Evolutionary conservation across 1,139 yeast species (phyloP).

Genomic region (Protomyces inouyei): DNA sequence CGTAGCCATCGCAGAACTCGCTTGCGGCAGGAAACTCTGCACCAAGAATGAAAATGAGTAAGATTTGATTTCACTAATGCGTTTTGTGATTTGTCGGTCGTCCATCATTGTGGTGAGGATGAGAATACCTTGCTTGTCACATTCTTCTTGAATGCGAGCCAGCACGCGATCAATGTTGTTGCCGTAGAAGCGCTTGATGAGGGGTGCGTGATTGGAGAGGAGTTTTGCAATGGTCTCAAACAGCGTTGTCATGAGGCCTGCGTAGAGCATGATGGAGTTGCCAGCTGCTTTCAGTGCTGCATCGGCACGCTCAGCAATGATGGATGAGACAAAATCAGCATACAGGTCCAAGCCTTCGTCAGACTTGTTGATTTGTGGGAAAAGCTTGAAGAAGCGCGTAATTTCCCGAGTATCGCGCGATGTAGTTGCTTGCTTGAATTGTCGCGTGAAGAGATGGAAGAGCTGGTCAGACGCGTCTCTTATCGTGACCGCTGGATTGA

Average conservation of each 20-base stretch:
- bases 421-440: conserved; percentile 67
- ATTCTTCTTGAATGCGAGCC: conserved; percentile 71
- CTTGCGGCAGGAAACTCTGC: conserved; percentile 31
- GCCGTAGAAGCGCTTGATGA: conserved; percentile 65
- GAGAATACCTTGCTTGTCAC: conserved; percentile 85
- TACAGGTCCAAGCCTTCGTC: conserved; percentile 72
- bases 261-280: conserved; percentile 20
- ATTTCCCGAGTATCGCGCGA: conserved; percentile 61
- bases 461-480: conserved; percentile 56
- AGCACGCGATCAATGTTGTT: conserved; percentile 63
- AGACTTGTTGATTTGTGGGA: conserved; percentile 76
- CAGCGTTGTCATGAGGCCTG: conserved; percentile 51
- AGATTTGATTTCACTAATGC: conserved; percentile 41
- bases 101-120: conserved; percentile 85
- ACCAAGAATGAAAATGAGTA: conserved; percentile 50
- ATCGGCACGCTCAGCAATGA: conserved; percentile 62
- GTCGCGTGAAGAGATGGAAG: conserved; percentile 53
- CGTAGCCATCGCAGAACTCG: conserved; percentile 30
- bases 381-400: conserved; percentile 74
- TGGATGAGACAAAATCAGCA: conserved; percentile 77
- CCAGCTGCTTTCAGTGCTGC: conserved; percentile 26
- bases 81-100: conserved; percentile 54
- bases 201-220: conserved; percentile 76
- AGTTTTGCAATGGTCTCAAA: conserved; percentile 83
- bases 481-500: conserved; percentile 59